Base-by-base conservation (phyloP, 345 rosid genomes). In the Pseudoturritis turrita region DNA sequence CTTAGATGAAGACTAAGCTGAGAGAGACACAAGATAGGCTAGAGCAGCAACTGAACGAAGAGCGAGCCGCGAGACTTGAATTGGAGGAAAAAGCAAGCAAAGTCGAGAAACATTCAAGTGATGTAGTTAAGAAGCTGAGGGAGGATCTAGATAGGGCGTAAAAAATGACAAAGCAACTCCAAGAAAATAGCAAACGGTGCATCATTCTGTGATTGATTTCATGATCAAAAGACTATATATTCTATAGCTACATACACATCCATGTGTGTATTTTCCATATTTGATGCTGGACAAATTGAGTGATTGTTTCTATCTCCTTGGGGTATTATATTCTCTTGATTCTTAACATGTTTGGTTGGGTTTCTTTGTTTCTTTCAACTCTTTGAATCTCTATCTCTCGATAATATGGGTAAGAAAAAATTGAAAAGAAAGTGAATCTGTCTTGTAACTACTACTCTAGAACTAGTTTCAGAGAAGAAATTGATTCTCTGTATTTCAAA, bases 1-100 rank as follows among this genome's bases (percentile, higher is more conserved):
- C 18, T 45, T 56, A 91, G 97, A 86, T 87, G 45, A 92, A 91
- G 79, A 62, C 70, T 19, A 86, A 81, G 80, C 86, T 88, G 70
- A 78, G 45, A 36, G 97, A 88, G 25, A 26, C 25, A 10, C 5
- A 77, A 78, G 84, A 15, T 81, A 81, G 80, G 71, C 87, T 88
- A 9, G 92, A 88, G 76, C 83, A 62, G 75, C 82, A 84, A 63
- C 36, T 88, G 69, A 89, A 85, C 0, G 86, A 80, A 64, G 97
- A 91, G 83, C 83, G 84, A 65, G 88, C 86, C 17, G 96, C 87
- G 1, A 76, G 92, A 56, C 72, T 80, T 31, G 78, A 46, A 65
- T 78, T 87, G 7, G 89, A 91, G 65, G 76, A 82, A 82, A 66
- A 3, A 9, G 90, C 86, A 1, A 83, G 66, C 2, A 6, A 50